A percentile compares a stretch with the other conserved stretches of the same genome.
phyloP scores from a whole-genome alignment of 2,329 filamentous ascomycete genomes.

The Colletotrichum chlorophyti region DNA sequence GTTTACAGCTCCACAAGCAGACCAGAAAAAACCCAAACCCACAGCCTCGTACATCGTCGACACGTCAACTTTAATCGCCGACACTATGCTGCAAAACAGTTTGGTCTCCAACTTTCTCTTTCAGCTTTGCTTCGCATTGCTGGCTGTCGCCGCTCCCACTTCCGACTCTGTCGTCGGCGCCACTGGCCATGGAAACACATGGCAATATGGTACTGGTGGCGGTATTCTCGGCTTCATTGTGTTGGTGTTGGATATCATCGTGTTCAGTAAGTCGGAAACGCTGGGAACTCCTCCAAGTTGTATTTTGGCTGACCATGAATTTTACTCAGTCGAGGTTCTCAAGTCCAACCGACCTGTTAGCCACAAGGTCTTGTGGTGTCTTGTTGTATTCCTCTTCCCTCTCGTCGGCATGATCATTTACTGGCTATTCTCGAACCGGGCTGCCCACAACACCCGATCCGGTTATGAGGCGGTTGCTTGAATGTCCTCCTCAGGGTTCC shows the following conservation, averaged over 20 bases:
- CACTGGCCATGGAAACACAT: constrained; percentile 47
- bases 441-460: constrained; percentile 56
- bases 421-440: constrained; percentile 69
- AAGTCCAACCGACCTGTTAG: constrained; percentile 65
- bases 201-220: constrained; percentile 67
- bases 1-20: no score
- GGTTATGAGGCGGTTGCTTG: constrained; percentile 60
- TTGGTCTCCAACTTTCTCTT: constrained; percentile 50
- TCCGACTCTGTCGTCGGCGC: constrained; percentile 53
- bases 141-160: constrained; percentile 57
- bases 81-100: neutral
- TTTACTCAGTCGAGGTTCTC: constrained; percentile 63
- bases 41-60: no score
- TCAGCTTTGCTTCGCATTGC: constrained; percentile 57
- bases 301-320: neutral
- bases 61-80: neutral
- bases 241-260: constrained; percentile 67
- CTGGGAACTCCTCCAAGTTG: no score
- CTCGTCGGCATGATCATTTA: constrained; percentile 68
- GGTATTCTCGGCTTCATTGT: constrained; percentile 68
- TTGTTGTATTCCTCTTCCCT: constrained; percentile 70
- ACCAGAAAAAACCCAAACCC: no score
- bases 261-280: constrained; percentile 63
- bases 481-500: no score
- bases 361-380: constrained; percentile 67